A percentile compares a stretch with the other conserved stretches of the same genome.
These are phyloP conservation scores for Oryza coarctata DNA, from an alignment of 176 grass and related monocot species.

Conservation along the genomic window DNA sequence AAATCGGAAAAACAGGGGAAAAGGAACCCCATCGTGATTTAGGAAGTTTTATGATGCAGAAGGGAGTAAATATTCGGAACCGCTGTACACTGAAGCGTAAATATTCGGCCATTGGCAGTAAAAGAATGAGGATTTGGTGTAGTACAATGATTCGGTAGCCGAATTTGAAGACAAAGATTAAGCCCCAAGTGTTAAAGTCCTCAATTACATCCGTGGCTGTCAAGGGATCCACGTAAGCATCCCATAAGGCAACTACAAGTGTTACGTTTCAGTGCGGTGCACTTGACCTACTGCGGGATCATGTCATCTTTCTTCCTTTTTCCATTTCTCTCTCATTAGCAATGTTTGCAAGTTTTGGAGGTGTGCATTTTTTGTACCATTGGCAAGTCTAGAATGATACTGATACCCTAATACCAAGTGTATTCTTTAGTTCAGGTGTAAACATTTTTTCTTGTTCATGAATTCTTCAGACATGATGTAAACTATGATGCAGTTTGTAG, in stretches of 20 bases:
- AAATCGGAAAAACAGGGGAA: too few relatives aligned
- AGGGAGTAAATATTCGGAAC: background rate
- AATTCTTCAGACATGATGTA: constrained; percentile 8
- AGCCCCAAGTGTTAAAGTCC: constrained; percentile 16
- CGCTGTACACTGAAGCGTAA: background rate
- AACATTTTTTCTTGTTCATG: background rate
- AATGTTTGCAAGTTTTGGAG: background rate
- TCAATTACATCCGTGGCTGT: constrained; percentile 12
- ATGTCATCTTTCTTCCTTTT: background rate
- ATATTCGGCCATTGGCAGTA: constrained; percentile 2
- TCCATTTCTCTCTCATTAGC: background rate
- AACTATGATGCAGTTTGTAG: background rate
- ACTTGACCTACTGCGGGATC: background rate
- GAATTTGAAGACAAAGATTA: constrained; percentile 35
- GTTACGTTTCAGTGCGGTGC: background rate
- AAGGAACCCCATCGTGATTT: too few relatives aligned
- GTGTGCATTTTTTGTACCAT: background rate
- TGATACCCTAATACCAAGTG: background rate
- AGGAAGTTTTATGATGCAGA: too few relatives aligned
- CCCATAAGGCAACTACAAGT: background rate
- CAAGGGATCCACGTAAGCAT: constrained; percentile 10
- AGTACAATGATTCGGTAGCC: constrained; percentile 19
- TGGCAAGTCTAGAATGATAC: background rate
- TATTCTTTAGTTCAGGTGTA: background rate
- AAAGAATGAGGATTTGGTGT: constrained; percentile 24